These are phyloP conservation scores for Kurtzmaniella natalensis DNA, from an alignment of 1,139 yeast genomes.

Conservation along the genomic window DNA sequence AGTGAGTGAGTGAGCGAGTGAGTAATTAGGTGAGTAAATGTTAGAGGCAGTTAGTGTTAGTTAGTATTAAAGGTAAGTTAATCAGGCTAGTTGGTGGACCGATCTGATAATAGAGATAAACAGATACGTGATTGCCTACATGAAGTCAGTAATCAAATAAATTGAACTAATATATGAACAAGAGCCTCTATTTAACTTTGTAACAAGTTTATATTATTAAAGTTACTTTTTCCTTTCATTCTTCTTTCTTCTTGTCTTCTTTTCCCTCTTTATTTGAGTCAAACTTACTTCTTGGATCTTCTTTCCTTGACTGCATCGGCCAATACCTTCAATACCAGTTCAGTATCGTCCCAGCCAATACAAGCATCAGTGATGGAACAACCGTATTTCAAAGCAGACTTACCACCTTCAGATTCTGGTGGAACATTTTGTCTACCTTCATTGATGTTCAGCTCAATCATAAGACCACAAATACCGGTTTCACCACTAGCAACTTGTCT, in stretches of 20 bases:
- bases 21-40: neutral
- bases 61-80: too few relatives aligned
- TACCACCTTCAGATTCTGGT: conserved; percentile 50
- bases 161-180: too few relatives aligned
- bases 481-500: conserved; percentile 83
- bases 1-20: neutral
- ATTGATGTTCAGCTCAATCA: conserved; percentile 91
- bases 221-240: neutral
- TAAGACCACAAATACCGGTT: conserved; percentile 76
- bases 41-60: too few relatives aligned
- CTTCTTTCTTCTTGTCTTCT: conserved; percentile 3
- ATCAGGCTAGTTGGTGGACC: too few relatives aligned
- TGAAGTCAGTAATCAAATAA: too few relatives aligned
- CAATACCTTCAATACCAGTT: conserved; percentile 67
- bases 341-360: conserved; percentile 90
- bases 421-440: conserved; percentile 92
- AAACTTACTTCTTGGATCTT: conserved; percentile 37
- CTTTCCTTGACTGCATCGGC: conserved; percentile 80
- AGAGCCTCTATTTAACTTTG: too few relatives aligned
- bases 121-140: too few relatives aligned
- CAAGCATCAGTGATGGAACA: conserved; percentile 97
- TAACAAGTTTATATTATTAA: too few relatives aligned
- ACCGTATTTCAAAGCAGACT: conserved; percentile 80
- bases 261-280: too few relatives aligned
- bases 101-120: too few relatives aligned